Evolutionary conservation across 192 early-diverging fungal genomes (phyloP), one percentile per base, ranked within the genome.

Genomic region (Glomus cerebriforme): DNA sequence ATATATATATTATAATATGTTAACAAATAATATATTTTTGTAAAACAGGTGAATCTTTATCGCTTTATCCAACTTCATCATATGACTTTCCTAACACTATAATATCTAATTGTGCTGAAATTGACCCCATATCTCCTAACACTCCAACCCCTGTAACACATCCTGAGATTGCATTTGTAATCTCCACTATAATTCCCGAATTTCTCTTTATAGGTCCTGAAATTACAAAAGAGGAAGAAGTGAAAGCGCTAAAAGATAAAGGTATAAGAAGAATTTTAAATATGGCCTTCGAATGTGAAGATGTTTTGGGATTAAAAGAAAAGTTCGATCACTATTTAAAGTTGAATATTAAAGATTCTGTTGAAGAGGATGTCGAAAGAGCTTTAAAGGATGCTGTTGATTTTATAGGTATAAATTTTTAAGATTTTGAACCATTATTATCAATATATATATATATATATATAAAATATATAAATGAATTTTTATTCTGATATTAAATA

Each of bases 261-360:
- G 87, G 87, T 3, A 86, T 95, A 39, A 92, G 90, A 60, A 87
- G 92, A 39, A 87, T 95, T 34, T 70, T 95, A 26, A 95, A 95
- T 77, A 92, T 95, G 92, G 93, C 93, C 2, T 87, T 82, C 19
- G 93, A 95, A 78, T 90, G 93, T 65, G 79, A 86, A 34, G 88
- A 91, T 82, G 59, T 67, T 66, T 79, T 87, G 19, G 82, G 82
- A 29, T 78, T 80, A 6, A 62, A 87, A 13, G 83, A 83, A 70
- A 73, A 82, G 13, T 73, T 75, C 9, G 84, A 86, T 37, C 76
- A 77, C 15, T 89, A 89, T 47, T 73, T 80, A 79, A 86, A 84
- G 80, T 82, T 92, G 81, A 79, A 85, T 37, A 79, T 86, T 77
- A 82, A 90, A 66, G 93, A 95, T 76, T 86, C 87, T 49, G 87